These are phyloP conservation scores for Aspergillus mulundensis DNA, from an alignment of 495 filamentous ascomycete species.

Conservation along the genomic window DNA sequence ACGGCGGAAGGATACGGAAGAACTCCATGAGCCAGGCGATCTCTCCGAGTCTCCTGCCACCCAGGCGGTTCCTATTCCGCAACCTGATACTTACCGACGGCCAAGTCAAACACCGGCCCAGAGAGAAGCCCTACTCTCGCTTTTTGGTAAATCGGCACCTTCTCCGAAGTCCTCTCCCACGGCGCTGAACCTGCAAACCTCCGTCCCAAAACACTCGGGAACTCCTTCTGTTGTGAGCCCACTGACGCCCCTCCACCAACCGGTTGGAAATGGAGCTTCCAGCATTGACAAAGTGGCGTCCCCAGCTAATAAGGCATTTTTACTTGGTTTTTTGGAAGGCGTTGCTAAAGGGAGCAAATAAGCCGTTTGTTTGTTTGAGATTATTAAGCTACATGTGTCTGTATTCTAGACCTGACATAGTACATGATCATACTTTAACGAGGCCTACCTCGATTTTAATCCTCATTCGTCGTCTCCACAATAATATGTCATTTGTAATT, in stretches of 20 bases:
- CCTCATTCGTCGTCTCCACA: no score
- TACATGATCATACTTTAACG: not conserved
- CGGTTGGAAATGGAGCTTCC: constrained; percentile 37
- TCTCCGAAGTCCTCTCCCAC: constrained; percentile 24
- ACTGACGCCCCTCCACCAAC: constrained; percentile 38
- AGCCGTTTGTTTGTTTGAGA: not conserved
- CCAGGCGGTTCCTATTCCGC: constrained; percentile 3
- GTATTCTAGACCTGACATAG: not conserved
- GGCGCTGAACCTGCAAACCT: constrained; percentile 25
- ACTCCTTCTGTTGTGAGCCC: constrained; percentile 42
- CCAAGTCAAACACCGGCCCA: constrained; percentile 56
- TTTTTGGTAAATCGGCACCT: constrained; percentile 59
- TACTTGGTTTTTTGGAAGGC: constrained; percentile 69
- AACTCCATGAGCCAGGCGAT: constrained; percentile 9
- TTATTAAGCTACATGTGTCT: not conserved
- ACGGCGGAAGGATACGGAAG: constrained; percentile 17
- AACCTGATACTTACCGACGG: constrained; percentile 33
- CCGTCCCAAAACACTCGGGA: constrained; percentile 16
- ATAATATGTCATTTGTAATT: not conserved
- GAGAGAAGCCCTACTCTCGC: constrained; percentile 61
- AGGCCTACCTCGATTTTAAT: not conserved
- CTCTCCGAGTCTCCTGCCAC: not conserved
- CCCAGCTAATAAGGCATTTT: constrained; percentile 68
- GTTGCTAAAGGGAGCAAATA: constrained; percentile 48
- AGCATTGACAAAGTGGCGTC: constrained; percentile 49